A percentile compares a stretch with the other conserved stretches of the same genome.
These are phyloP conservation scores for Avena eriantha DNA, from an alignment of 176 grass and related monocot species.

Conservation along the genomic window DNA sequence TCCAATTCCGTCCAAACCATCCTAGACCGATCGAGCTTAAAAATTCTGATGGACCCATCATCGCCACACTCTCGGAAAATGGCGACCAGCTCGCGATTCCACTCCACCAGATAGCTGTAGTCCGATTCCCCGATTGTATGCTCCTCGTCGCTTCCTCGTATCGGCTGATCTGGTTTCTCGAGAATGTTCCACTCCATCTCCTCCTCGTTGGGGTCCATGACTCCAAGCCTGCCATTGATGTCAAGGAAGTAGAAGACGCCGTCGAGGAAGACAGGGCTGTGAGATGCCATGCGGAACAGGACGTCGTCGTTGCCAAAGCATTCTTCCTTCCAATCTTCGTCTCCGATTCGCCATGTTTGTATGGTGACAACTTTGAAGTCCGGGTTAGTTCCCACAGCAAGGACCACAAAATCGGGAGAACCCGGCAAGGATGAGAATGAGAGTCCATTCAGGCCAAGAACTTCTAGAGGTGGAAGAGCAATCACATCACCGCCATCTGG, in stretches of 20 bases:
- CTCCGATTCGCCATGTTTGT: not conserved
- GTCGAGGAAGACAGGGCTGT: not conserved
- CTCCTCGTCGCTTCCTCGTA: no score
- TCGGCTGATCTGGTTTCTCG: no score
- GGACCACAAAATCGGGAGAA: not conserved
- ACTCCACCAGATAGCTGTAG: no score
- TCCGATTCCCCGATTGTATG: no score
- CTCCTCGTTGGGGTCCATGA: not conserved
- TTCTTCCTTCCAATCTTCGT: not conserved
- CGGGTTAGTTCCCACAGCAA: not conserved
- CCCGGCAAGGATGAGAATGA: not conserved
- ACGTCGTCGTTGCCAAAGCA: not conserved
- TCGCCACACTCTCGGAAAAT: no score
- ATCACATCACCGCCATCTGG: not conserved
- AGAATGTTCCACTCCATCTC: no score
- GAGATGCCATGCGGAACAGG: conserved; percentile 13
- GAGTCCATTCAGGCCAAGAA: not conserved
- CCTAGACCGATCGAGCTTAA: no score
- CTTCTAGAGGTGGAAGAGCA: not conserved
- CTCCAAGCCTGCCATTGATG: conserved; percentile 28
- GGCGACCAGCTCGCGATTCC: no score
- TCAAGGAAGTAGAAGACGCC: not conserved
- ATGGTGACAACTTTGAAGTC: not conserved
- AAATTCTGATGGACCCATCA: no score
- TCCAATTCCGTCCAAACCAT: no score